Percentiles rank a stretch among this genome's conserved stretches.
phyloP scores from a whole-genome alignment of 129 eudicot genomes.

The Heracleum sosnowskyi region DNA sequence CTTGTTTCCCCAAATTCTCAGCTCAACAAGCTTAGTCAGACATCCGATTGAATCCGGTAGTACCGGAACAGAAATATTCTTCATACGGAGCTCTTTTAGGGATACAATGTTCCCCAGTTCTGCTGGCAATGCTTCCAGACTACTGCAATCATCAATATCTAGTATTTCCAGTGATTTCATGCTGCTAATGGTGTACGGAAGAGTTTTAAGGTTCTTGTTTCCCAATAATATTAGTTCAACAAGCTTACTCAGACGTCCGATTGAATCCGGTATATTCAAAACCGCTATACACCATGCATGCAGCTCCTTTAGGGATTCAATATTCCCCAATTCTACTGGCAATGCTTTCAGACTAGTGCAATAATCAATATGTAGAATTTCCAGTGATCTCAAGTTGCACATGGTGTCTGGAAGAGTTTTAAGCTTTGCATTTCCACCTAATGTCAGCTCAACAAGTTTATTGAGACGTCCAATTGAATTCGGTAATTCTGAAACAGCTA shows the following conservation, averaged over 20 bases:
- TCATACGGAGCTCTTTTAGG: background rate
- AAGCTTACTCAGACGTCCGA: background rate
- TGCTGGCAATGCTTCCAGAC: background rate
- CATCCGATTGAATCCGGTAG: constrained; percentile 13
- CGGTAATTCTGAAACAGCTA: background rate
- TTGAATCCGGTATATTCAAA: background rate
- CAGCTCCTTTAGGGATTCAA: constrained; percentile 5
- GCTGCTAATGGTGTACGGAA: background rate
- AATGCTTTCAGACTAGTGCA: constrained; percentile 17
- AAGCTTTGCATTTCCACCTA: constrained; percentile 18
- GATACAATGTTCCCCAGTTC: background rate
- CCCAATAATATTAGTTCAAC: background rate
- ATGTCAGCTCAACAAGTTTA: constrained; percentile 17
- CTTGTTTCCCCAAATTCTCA: background rate
- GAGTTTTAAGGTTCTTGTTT: background rate
- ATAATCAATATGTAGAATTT: constrained; percentile 4
- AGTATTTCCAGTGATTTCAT: background rate
- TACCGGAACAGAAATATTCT: background rate
- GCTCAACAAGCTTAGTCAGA: constrained; percentile 10
- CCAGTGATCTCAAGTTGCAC: constrained; percentile 20
- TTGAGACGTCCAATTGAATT: constrained; percentile 22
- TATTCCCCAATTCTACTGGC: constrained; percentile 14
- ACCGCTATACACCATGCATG: background rate
- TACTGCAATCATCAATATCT: background rate
- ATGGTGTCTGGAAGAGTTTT: constrained; percentile 24